Evolutionary conservation across 208 protist genomes (phyloP).

Genomic region (Trypanosoma theileri): DNA sequence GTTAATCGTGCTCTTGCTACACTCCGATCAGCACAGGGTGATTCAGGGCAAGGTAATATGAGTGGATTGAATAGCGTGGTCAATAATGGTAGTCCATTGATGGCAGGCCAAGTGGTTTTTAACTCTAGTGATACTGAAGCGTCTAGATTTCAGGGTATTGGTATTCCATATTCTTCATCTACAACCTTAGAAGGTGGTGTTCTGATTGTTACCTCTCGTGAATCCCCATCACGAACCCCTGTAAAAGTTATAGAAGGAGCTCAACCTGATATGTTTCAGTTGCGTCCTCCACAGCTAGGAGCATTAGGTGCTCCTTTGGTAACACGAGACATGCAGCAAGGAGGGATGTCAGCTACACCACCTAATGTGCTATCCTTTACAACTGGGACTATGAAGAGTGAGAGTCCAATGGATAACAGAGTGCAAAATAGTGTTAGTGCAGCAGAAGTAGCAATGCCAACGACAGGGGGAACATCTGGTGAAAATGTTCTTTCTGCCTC

Average conservation of each 20-base stretch:
- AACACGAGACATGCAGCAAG: conserved; percentile 21
- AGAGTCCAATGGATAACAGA: too few species aligned
- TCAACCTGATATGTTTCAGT: conserved; percentile 11
- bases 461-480: neutral
- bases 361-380: conserved; percentile 9
- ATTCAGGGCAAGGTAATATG: neutral
- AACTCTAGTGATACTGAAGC: conserved; percentile 11
- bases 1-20: conserved; percentile 79
- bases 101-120: conserved; percentile 18
- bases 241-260: neutral
- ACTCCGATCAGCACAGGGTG: conserved; percentile 22
- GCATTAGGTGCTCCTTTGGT: conserved; percentile 56
- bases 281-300: conserved; percentile 54
- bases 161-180: neutral
- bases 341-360: conserved; percentile 16
- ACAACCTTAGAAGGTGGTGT: neutral
- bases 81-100: neutral
- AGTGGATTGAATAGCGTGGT: neutral
- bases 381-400: neutral
- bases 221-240: neutral
- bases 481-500: neutral
- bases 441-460: neutral
- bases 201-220: conserved; percentile 15
- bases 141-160: neutral
- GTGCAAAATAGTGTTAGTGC: neutral